These are phyloP conservation scores for Trichomonas vaginalis DNA, from an alignment of 208 protist genomes.

Conservation along the genomic window DNA sequence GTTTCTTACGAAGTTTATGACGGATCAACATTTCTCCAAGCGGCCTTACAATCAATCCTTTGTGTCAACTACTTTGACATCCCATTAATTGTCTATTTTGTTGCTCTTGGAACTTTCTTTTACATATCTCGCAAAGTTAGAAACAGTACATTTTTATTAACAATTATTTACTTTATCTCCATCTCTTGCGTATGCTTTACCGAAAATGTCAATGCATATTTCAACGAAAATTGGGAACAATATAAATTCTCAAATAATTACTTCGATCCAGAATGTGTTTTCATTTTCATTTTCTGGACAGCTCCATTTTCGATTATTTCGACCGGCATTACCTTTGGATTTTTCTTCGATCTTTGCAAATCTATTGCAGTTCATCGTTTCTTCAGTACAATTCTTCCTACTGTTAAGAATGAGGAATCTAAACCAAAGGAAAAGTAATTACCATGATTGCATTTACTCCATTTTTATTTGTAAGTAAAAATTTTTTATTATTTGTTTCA, in stretches of 20 bases:
- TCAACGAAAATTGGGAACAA: neutral
- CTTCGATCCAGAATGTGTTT: neutral
- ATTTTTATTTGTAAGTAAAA: no score
- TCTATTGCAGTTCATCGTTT: neutral
- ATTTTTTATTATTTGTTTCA: no score
- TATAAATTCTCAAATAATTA: neutral
- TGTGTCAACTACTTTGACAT: neutral
- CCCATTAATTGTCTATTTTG: neutral
- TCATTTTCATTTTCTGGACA: neutral
- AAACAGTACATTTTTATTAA: neutral
- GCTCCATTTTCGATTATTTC: neutral
- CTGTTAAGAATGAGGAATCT: no score
- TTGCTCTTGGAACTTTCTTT: neutral
- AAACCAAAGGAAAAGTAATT: no score
- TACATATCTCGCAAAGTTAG: neutral
- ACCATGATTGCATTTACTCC: no score
- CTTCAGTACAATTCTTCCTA: neutral
- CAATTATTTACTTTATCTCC: neutral
- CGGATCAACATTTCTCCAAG: neutral
- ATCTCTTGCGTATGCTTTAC: neutral
- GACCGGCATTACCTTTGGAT: neutral
- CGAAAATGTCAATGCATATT: neutral
- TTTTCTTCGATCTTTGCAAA: neutral
- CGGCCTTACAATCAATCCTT: neutral
- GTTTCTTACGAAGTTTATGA: neutral